Base-by-base conservation (phyloP, 257 asterid species). In the Rubia yunnanensis region DNA sequence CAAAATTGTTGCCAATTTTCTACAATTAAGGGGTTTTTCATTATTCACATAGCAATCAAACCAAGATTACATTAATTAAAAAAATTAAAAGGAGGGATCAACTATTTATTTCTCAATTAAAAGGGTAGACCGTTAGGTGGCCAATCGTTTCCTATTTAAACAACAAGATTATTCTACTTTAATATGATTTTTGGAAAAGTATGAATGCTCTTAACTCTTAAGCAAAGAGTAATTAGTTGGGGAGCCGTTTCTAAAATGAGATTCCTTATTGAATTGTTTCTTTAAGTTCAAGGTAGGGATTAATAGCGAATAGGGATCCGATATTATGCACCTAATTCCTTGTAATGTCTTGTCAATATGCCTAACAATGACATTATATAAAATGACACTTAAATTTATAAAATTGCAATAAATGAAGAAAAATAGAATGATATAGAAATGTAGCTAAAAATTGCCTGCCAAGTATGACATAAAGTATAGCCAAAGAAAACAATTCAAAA, bases 81-180 rank as follows among this genome's bases (percentile, higher is more conserved):
- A 32, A 32, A 32, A 32, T 32, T 32, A 32, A 6, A 2, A 32
- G 36, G 6, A n/a, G n/a, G n/a, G 49, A 41, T 2, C 49, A 41
- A 41, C 15, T 41, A 41, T 13, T 18, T 23, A 58, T 31, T 60
- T 22, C 44, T 46, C 5, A 61, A 60, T 41, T 9, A 48, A 34
- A 50, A 7, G 23, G 26, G 24, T 20, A 27, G 30, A 7, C 32
- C 20, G 34, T 39, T 49, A 63, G 70, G 60, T 73, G 61, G 67
- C 34, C 70, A 30, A 63, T 64, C 54, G 24, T 59, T 62, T 73
- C 55, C 58, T 44, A 28, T 48, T 55, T 56, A 24, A 10, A 67
- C 53, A 26, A 67, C 26, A 5, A 18, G 7, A 36, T 60, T 34
- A n/a, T 34, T 26, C 61, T 69, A 15, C 60, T 70, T 70, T 56